Percentiles rank a stretch among this genome's conserved stretches.
These are phyloP conservation scores for Myochromella boudieri DNA, from an alignment of 768 basidiomycete genomes.

Conservation along the genomic window DNA sequence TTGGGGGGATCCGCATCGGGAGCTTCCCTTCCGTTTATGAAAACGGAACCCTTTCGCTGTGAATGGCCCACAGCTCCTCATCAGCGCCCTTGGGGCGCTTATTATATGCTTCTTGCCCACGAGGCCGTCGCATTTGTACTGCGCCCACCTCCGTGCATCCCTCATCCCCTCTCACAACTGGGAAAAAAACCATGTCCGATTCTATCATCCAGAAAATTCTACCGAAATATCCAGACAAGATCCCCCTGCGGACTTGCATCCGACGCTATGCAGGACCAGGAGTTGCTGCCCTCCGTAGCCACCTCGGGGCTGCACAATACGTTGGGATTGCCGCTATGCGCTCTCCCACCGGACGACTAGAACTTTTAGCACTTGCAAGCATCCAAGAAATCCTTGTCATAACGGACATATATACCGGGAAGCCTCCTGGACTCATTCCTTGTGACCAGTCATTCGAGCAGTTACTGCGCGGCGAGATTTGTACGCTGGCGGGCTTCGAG, in stretches of 20 bases:
- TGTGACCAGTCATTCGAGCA: slow-evolving; percentile 13
- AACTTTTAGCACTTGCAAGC: slow-evolving; percentile 15
- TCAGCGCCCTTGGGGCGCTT: slow-evolving; percentile 3
- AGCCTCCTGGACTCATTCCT: slow-evolving; percentile 2
- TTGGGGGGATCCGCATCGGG: slow-evolving; percentile 12
- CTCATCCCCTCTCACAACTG: neutral
- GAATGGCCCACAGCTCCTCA: neutral
- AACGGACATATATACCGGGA: neutral
- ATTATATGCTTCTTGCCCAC: neutral
- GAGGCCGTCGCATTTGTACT: no score
- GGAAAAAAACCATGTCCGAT: neutral
- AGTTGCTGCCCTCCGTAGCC: neutral
- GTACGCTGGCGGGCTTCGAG: slow-evolving; percentile 32
- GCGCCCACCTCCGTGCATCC: neutral
- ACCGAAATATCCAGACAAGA: neutral
- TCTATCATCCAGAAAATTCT: slow-evolving; percentile 11
- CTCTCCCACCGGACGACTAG: slow-evolving; percentile 1
- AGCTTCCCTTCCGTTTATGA: neutral
- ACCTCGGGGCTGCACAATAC: neutral
- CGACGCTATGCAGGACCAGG: slow-evolving; percentile 15
- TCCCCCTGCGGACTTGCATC: slow-evolving; percentile 7
- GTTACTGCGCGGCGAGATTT: slow-evolving; percentile 18
- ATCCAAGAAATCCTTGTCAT: slow-evolving; percentile 10
- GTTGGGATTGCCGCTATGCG: slow-evolving; percentile 13
- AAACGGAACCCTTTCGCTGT: neutral